Evolutionary conservation across 768 basidiomycete genomes (phyloP).

Genomic region (Lenzites betulinus): DNA sequence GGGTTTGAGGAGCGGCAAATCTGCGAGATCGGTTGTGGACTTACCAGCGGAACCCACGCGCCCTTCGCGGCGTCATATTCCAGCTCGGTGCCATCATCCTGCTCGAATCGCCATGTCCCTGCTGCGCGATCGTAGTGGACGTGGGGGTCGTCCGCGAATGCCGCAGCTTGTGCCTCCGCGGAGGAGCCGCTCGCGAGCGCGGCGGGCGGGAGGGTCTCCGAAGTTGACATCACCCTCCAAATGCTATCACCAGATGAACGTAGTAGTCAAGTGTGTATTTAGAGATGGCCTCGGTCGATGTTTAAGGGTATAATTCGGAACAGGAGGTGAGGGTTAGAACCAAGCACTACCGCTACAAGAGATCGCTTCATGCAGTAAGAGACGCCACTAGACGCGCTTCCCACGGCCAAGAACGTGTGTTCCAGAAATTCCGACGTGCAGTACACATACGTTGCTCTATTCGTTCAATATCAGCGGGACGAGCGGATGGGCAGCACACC

Average conservation of each 20-base stretch:
- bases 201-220: conserved; percentile 25
- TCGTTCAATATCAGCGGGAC: no score
- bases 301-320: no score
- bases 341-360: no score
- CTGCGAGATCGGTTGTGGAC: conserved; percentile 3
- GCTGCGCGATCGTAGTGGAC: conserved; percentile 77
- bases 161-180: conserved; percentile 56
- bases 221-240: conserved; percentile 10
- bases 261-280: no score
- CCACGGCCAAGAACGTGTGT: not conserved
- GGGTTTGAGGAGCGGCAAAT: not conserved
- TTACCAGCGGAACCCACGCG: conserved; percentile 83
- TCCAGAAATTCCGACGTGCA: no score
- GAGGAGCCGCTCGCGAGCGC: conserved; percentile 52
- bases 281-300: no score
- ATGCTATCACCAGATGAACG: not conserved
- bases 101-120: conserved; percentile 86
- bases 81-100: conserved; percentile 86
- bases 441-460: no score
- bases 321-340: no score
- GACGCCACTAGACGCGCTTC: no score
- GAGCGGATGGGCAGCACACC: no score
- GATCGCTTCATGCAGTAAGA: no score
- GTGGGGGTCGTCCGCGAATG: conserved; percentile 80
- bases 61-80: conserved; percentile 83